Base-by-base conservation (phyloP, 164 flowering plant genomes). In the Macadamia integrifolia region DNA sequence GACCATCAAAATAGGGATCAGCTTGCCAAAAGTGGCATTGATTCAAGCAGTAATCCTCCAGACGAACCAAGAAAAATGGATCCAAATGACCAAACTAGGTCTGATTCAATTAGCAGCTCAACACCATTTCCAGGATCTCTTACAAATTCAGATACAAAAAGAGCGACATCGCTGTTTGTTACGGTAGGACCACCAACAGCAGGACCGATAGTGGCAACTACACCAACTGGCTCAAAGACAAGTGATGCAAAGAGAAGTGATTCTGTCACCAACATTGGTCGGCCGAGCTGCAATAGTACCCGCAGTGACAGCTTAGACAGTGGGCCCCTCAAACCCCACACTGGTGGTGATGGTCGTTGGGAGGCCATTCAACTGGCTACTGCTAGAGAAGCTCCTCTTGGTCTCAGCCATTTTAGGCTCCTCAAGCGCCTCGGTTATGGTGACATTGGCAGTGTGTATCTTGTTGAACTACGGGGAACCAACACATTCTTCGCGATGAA, bases 401-500 rank as follows among this genome's bases (percentile, higher is more conserved):
- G 87, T 9, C 80, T 90, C 8, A 71, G 73, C 77, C 80, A 90
- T 68, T 88, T 90, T 61, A 80, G 90, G 49, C 85, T 88, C 46
- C 80, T 90, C 48, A 90, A 88, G 80, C 80, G 92, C 40, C 72
- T 90, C n/a, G 96, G 93, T 5, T 85, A 83, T 77, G 96, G 93
- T 18, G 96, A 90, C 66, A 88, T 90, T 64, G 96, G 93, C 17
- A 88, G 88, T 70, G 95, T 89, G 14, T 87, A 87, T 70, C 83
- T 89, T 61, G 88, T 80, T 44, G 89, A 89, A 56, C 88, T 90
- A 15, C 74, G 82, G 72, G 90, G 90, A 65, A 88, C 87, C 6
- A 73, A 69, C 7, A 52, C 87, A 40, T 78, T 69, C 71, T 90
- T 86, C 66, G 96, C 96, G 29, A 84, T 88, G 92, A 88, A 88